Base-by-base conservation (phyloP, 495 filamentous ascomycete genomes). In the Penicillium taxi region DNA sequence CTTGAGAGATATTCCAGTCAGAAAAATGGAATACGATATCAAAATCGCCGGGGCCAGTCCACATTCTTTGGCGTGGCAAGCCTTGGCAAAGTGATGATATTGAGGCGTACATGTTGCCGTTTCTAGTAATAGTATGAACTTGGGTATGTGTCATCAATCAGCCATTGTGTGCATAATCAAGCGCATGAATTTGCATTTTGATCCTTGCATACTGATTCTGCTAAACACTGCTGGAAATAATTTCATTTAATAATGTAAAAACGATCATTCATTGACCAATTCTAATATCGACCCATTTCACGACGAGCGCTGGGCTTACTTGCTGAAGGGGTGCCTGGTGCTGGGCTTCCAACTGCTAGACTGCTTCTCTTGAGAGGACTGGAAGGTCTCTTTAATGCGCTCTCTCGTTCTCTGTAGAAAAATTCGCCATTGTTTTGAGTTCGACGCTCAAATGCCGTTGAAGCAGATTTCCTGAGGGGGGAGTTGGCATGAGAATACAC, bases 401-500 rank as follows among this genome's bases (percentile, higher is more conserved):
- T 63, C 20, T 54, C 59, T 30, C 62, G 47, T 26, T 72, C 66
- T 33, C 55, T 64, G 31, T 66, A 61, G 27, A 59, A 56, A 18
- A 61, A 62, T 15, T 64, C 61, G 0, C 56, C 56, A 9, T 48
- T 58, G 32, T 45, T 58, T 35, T 63, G 56, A 12, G 62, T 39
- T 15, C 63, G 50, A 15, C 58, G 61, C 2, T 63, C 59, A 31
- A 72, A 59, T n/a, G 63, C 56, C 11, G 64, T 58, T 9, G 70
- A 67, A 13, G 61, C 56, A 13, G 67, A 66, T 31, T 89, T 90
- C 41, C 83, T 77, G 18, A 93, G 63, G 9, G 86, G 86, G 8
- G 84, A 89, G 35, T 82, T 81, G n/a, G 80, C 75, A 55, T 93
- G 84, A 1, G 75, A 77, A 61, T 75, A 89, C 5, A 90, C 68